Evolutionary conservation across 495 filamentous ascomycete species (phyloP).

Genomic region (Xeromyces bisporus): DNA sequence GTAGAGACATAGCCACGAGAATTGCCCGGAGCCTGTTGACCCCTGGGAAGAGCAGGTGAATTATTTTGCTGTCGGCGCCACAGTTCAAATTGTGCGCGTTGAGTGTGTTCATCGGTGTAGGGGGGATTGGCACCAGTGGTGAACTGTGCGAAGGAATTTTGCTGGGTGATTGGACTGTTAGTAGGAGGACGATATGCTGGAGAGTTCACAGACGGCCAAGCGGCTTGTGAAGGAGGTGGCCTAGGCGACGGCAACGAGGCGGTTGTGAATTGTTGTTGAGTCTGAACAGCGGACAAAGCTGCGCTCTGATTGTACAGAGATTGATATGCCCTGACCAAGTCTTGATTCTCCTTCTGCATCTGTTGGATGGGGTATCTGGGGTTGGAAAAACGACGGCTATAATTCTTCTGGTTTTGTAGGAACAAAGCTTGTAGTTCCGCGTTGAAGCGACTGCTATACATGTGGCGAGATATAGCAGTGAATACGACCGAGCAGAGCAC

Average conservation of each 20-base stretch:
- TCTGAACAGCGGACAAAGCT: no score
- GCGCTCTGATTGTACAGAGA: background rate
- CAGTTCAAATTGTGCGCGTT: no score
- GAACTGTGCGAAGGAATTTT: no score
- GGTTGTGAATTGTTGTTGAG: background rate
- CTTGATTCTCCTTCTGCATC: conserved; percentile 5
- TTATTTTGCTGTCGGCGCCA: no score
- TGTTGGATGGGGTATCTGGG: conserved; percentile 1
- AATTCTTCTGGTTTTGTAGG: conserved; percentile 5
- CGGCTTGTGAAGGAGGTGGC: background rate
- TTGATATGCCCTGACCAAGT: conserved; percentile 4
- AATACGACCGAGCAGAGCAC: conserved; percentile 43
- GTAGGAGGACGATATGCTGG: background rate
- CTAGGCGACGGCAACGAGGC: background rate
- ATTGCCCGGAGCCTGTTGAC: no score
- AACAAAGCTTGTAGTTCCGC: conserved; percentile 9
- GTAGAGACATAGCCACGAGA: no score
- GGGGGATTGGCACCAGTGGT: no score
- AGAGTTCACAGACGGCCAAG: no score
- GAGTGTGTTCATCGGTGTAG: no score
- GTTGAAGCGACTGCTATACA: conserved; percentile 6
- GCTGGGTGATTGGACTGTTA: background rate
- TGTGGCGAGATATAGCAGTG: conserved; percentile 27
- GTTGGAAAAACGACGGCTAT: conserved; percentile 4
- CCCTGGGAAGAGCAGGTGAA: no score